Percentiles rank a stretch among this genome's conserved stretches.
These are phyloP conservation scores for Trametes sanguinea DNA, from an alignment of 768 basidiomycete genomes.

Conservation along the genomic window DNA sequence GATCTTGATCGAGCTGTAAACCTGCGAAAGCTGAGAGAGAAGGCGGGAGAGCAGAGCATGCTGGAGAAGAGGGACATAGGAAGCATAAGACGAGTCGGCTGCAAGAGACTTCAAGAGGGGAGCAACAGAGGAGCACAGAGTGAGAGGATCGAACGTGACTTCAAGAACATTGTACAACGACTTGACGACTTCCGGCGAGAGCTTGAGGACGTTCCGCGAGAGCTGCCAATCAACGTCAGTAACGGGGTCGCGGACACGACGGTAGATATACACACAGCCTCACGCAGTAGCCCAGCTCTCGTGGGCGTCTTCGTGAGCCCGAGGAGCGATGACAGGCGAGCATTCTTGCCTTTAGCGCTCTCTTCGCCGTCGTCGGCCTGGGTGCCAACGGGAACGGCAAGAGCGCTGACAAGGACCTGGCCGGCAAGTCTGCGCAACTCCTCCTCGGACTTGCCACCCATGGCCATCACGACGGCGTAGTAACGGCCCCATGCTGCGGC, in stretches of 20 bases:
- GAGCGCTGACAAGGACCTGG: constrained; percentile 88
- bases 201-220: constrained; percentile 78
- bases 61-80: constrained; percentile 87
- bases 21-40: constrained; percentile 87
- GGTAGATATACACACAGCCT: constrained; percentile 56
- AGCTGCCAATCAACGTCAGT: constrained; percentile 48
- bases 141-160: constrained; percentile 90
- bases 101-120: constrained; percentile 70
- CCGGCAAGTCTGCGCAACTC: constrained; percentile 81
- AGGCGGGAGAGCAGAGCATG: constrained; percentile 90
- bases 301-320: constrained; percentile 85
- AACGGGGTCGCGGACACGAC: constrained; percentile 1
- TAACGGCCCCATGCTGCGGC: constrained; percentile 95
- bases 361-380: constrained; percentile 52
- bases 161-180: constrained; percentile 87
- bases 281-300: constrained; percentile 79
- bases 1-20: constrained; percentile 87
- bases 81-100: constrained; percentile 60
- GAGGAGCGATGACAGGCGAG: constrained; percentile 81
- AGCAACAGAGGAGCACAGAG: constrained; percentile 74
- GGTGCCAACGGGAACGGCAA: constrained; percentile 86
- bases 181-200: constrained; percentile 73
- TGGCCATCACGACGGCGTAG: constrained; percentile 67
- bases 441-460: constrained; percentile 75
- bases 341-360: constrained; percentile 63